These are phyloP conservation scores for Metrosideros polymorpha DNA, from an alignment of 441 rosid species.

Conservation along the genomic window DNA sequence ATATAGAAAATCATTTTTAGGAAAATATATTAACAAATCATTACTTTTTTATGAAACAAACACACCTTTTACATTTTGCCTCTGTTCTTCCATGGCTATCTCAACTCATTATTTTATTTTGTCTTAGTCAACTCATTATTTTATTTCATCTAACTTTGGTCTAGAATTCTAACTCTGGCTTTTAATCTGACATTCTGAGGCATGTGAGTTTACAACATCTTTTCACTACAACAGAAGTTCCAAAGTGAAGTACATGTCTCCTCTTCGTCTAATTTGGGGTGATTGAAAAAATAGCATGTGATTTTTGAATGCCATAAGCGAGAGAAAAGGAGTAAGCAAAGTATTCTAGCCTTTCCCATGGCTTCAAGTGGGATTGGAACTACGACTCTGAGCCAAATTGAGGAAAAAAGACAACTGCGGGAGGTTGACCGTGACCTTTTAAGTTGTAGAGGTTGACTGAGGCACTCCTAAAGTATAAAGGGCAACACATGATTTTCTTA, in stretches of 20 bases:
- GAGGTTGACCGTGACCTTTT: not conserved
- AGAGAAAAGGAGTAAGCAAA: not conserved
- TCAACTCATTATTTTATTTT: not conserved
- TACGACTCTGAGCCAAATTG: not conserved
- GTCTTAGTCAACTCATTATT: not conserved
- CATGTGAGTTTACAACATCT: not conserved
- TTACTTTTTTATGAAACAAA: not conserved
- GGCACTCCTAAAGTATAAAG: not conserved
- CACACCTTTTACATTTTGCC: not conserved
- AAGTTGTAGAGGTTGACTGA: not conserved
- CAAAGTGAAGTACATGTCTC: not conserved
- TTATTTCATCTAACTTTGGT: not conserved
- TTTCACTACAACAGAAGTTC: not conserved
- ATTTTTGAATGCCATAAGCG: not conserved
- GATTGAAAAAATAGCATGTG: not conserved
- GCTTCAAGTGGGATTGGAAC: not conserved
- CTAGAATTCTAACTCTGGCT: not conserved
- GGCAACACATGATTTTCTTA: not conserved
- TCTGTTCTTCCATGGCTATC: not conserved
- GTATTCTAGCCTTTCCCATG: not conserved
- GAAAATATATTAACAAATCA: not conserved
- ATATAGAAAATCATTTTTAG: not conserved
- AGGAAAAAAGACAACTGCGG: not conserved
- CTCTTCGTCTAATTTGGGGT: not conserved
- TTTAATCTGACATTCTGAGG: not conserved